Percentiles rank a stretch among this genome's conserved stretches.
phyloP scores from a whole-genome alignment of 805 yeast genomes.

The Saccharomycopsis fermentans region DNA sequence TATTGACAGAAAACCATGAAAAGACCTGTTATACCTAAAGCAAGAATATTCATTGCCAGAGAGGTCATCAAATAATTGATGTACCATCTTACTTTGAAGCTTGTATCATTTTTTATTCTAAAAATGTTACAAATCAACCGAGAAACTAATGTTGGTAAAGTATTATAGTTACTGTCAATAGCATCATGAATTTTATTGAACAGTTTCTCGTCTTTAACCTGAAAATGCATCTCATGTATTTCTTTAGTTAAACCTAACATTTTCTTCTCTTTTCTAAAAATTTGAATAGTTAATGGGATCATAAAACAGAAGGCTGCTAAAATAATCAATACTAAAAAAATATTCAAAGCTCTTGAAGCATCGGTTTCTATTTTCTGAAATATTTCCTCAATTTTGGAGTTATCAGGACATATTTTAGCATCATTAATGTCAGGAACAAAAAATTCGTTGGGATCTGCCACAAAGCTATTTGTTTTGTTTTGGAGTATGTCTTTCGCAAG shows the following conservation, averaged over 20 bases:
- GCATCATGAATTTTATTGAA: constrained; percentile 12
- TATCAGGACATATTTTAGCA: constrained; percentile 28
- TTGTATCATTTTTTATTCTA: neutral
- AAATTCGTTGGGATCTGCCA: constrained; percentile 21
- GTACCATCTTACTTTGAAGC: constrained; percentile 28
- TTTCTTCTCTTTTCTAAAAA: constrained; percentile 39
- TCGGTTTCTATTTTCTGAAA: constrained; percentile 25
- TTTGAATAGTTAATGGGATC: constrained; percentile 35
- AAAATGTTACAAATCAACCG: neutral
- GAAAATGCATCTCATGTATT: constrained; percentile 15
- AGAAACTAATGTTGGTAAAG: constrained; percentile 14
- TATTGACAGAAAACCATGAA: constrained; percentile 45
- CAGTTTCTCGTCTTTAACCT: neutral
- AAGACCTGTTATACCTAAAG: constrained; percentile 49
- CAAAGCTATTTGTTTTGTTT: constrained; percentile 21
- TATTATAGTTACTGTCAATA: constrained; percentile 9
- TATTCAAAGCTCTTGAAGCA: constrained; percentile 29
- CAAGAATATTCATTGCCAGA: constrained; percentile 39
- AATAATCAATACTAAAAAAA: constrained; percentile 31
- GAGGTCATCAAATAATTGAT: constrained; percentile 39
- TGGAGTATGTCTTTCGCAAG: constrained; percentile 23
- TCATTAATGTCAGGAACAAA: constrained; percentile 30
- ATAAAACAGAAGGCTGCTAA: constrained; percentile 34
- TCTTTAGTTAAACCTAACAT: constrained; percentile 27
- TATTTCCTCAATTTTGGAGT: constrained; percentile 31